These are phyloP conservation scores for Hippophae rhamnoides DNA, from an alignment of 306 rosid species.

Conservation along the genomic window DNA sequence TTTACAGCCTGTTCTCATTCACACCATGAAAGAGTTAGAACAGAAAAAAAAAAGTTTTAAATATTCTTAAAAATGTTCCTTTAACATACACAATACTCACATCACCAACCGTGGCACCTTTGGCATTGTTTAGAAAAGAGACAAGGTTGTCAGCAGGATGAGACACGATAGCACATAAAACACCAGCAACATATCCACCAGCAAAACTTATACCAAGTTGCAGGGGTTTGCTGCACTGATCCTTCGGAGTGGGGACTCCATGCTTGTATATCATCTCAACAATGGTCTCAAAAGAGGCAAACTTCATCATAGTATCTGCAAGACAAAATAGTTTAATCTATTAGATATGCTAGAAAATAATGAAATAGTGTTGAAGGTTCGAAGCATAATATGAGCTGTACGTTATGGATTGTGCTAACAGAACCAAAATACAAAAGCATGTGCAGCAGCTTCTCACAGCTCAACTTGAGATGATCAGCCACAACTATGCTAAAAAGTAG, in stretches of 20 bases:
- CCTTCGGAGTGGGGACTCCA: constrained; percentile 73
- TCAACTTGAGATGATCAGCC: background rate
- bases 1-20: constrained; percentile 60
- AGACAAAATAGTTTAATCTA: constrained; percentile 7
- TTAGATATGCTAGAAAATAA: background rate
- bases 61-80: too few relatives aligned
- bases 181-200: constrained; percentile 92
- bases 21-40: background rate
- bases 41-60: background rate
- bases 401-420: too few relatives aligned
- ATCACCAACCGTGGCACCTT: constrained; percentile 94
- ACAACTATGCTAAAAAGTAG: background rate
- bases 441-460: background rate
- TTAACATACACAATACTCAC: constrained; percentile 34
- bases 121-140: constrained; percentile 91
- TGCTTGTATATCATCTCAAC: constrained; percentile 74
- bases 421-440: background rate
- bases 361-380: too few relatives aligned
- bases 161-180: constrained; percentile 88
- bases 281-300: constrained; percentile 86
- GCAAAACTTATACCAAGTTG: constrained; percentile 95
- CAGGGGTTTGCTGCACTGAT: constrained; percentile 63
- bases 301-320: constrained; percentile 96
- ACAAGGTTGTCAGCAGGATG: constrained; percentile 99
- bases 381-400: too few relatives aligned